phyloP scores from a whole-genome alignment of 345 rosid genomes.

The Heritiera fomes region DNA sequence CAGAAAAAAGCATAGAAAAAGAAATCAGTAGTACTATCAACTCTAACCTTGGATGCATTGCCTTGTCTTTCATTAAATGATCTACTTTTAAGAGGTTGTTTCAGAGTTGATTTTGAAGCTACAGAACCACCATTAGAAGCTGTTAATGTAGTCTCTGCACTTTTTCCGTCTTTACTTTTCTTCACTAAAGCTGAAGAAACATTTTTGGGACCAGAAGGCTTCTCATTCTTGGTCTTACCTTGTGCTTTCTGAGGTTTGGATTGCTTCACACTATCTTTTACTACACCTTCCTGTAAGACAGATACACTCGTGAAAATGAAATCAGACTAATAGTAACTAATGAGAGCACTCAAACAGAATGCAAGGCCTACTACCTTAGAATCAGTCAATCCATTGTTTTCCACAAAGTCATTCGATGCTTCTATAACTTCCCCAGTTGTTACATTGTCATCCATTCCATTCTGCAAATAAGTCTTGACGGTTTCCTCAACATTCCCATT shows the following conservation, averaged over 20 bases:
- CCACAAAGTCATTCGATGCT: constrained; percentile 25
- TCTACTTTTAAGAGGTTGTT: constrained; percentile 52
- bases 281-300: constrained; percentile 47
- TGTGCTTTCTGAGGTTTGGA: constrained; percentile 42
- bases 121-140: constrained; percentile 56
- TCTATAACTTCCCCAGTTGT: constrained; percentile 29
- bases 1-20: not conserved
- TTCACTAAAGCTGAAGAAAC: constrained; percentile 41
- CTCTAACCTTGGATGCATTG: constrained; percentile 47
- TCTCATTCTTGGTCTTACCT: constrained; percentile 54
- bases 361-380: constrained; percentile 42
- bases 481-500: constrained; percentile 29
- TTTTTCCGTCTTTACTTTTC: constrained; percentile 49
- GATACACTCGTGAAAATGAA: constrained; percentile 8
- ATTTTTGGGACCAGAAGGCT: constrained; percentile 43
- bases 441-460: constrained; percentile 43
- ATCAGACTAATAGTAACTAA: not conserved
- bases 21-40: constrained; percentile 14
- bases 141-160: constrained; percentile 32
- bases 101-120: constrained; percentile 38
- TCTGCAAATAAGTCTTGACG: constrained; percentile 27
- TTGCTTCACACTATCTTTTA: constrained; percentile 36
- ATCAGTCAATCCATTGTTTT: constrained; percentile 36
- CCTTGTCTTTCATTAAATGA: constrained; percentile 52
- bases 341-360: constrained; percentile 15